Percentiles rank a stretch among this genome's conserved stretches.
phyloP scores from a whole-genome alignment of 805 yeast genomes.

The Tetrapisispora iriomotensis region DNA sequence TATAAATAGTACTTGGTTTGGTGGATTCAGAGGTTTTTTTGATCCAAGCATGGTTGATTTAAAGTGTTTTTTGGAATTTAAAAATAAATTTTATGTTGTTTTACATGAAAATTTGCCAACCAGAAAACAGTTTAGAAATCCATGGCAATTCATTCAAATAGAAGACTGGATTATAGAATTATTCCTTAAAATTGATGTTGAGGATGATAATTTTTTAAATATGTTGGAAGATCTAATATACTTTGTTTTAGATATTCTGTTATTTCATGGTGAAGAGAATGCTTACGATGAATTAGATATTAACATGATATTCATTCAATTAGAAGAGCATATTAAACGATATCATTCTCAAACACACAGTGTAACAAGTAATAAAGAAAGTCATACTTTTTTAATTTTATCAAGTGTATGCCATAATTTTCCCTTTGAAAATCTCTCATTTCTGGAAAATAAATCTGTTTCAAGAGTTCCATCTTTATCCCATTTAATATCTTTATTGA shows the following conservation, averaged over 20 bases:
- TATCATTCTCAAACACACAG: conserved; percentile 12
- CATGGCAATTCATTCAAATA: conserved; percentile 26
- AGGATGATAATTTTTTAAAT: conserved; percentile 20
- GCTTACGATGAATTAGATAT: conserved; percentile 59
- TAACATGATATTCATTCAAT: conserved; percentile 41
- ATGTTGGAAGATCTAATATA: conserved; percentile 54
- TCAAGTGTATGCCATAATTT: conserved; percentile 55
- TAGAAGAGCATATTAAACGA: conserved; percentile 39
- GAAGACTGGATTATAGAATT: conserved; percentile 41
- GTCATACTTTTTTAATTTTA: conserved; percentile 62
- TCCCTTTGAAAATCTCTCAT: conserved; percentile 85
- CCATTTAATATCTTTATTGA: conserved; percentile 33
- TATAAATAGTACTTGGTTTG: conserved; percentile 63
- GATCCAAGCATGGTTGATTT: conserved; percentile 25
- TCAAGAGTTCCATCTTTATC: conserved; percentile 67
- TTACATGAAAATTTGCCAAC: conserved; percentile 42
- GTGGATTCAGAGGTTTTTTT: conserved; percentile 65
- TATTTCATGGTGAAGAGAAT: conserved; percentile 53
- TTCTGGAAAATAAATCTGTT: conserved; percentile 44
- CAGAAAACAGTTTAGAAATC: conserved; percentile 27
- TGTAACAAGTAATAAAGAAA: conserved; percentile 8
- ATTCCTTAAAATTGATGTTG: conserved; percentile 38
- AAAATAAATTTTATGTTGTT: conserved; percentile 30
- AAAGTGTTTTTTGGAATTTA: conserved; percentile 28
- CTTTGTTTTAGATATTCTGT: conserved; percentile 49